These are phyloP conservation scores for Plasmodium chabaudi DNA, from an alignment of 169 alveolate species.

Conservation along the genomic window DNA sequence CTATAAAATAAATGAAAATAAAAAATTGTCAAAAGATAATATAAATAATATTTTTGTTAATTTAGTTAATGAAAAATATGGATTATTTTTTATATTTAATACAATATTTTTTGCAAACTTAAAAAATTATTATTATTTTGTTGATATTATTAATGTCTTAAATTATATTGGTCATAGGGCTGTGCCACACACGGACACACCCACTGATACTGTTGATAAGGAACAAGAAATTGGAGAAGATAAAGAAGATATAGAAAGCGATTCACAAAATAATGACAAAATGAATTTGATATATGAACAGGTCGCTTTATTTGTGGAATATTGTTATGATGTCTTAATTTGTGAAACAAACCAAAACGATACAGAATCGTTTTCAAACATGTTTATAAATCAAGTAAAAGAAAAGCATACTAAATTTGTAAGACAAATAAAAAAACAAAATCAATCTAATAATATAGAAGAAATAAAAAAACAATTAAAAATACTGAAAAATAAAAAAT, in stretches of 20 bases:
- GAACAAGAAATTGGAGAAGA: neutral
- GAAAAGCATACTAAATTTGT: neutral
- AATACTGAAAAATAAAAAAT: constrained; percentile 28
- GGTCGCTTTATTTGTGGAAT: constrained; percentile 37
- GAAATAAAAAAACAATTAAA: constrained; percentile 34
- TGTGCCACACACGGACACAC: too few species aligned
- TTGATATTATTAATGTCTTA: constrained; percentile 49
- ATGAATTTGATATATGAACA: constrained; percentile 46
- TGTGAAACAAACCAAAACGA: neutral
- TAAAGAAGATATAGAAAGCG: neutral
- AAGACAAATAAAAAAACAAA: neutral
- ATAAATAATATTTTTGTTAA: constrained; percentile 20
- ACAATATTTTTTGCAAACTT: constrained; percentile 50
- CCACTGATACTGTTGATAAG: too few species aligned
- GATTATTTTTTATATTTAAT: constrained; percentile 53
- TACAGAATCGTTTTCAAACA: neutral
- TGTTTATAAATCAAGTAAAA: neutral
- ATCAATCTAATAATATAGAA: constrained; percentile 2
- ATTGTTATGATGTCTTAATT: constrained; percentile 8
- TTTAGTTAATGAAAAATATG: constrained; percentile 57
- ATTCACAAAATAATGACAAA: neutral
- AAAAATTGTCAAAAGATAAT: constrained; percentile 11
- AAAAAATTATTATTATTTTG: constrained; percentile 65
- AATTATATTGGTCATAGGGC: constrained; percentile 36
- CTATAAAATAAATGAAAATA: constrained; percentile 28